Percentiles rank a stretch among this genome's conserved stretches.
phyloP scores from a whole-genome alignment of 2,329 filamentous ascomycete genomes.

The Beauveria sp. region DNA sequence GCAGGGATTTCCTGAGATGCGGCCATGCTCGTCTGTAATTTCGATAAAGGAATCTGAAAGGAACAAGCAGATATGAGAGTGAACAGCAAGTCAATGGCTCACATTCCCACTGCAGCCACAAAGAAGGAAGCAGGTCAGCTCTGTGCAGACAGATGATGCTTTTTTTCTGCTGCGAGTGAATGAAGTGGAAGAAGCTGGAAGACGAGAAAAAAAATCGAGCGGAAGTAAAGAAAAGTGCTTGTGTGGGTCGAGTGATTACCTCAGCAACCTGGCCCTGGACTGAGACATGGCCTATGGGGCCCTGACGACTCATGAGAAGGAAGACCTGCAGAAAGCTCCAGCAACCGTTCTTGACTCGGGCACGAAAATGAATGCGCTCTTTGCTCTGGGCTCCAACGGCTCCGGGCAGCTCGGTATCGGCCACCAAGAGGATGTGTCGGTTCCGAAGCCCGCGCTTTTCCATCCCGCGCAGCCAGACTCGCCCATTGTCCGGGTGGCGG shows the following conservation, averaged over 20 bases:
- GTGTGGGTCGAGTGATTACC: conserved; percentile 9
- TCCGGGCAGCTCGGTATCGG: conserved; percentile 67
- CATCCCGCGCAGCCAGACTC: conserved; percentile 28
- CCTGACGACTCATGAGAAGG: not conserved
- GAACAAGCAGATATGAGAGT: conserved; percentile 4
- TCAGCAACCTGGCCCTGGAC: not conserved
- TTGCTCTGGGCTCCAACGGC: conserved; percentile 68
- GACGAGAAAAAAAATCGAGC: conserved; percentile 13
- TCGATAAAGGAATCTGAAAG: conserved; percentile 13
- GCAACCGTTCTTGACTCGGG: not conserved
- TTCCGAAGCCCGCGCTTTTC: conserved; percentile 57
- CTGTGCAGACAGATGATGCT: not conserved
- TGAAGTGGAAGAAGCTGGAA: conserved; percentile 11
- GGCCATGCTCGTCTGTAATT: conserved; percentile 23
- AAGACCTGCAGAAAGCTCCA: not conserved
- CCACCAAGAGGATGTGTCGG: conserved; percentile 62
- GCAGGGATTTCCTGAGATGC: conserved; percentile 21
- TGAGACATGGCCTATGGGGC: not conserved
- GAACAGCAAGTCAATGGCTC: conserved; percentile 17
- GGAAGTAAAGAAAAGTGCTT: conserved; percentile 4
- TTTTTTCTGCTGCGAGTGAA: not conserved
- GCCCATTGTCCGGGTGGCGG: conserved; percentile 32
- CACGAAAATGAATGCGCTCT: conserved; percentile 43
- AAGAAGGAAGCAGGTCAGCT: not conserved
- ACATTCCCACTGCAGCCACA: conserved; percentile 16